phyloP scores from a whole-genome alignment of 2,329 filamentous ascomycete genomes.

The Sporothrix luriei region DNA sequence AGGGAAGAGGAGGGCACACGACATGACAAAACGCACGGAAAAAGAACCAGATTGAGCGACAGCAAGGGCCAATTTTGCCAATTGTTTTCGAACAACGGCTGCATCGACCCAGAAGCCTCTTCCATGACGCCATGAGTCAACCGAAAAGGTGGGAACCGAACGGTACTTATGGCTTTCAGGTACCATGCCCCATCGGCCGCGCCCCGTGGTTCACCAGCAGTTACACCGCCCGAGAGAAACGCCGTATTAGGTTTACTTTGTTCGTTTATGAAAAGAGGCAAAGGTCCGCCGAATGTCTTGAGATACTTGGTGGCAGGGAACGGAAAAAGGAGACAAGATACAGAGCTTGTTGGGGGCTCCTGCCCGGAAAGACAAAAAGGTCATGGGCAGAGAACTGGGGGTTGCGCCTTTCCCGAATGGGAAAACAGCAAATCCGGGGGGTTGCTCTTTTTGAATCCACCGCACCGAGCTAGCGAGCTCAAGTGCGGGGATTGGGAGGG shows the following conservation, averaged over 20 bases:
- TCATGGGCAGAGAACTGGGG: neutral
- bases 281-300: neutral
- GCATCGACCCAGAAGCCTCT: neutral
- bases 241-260: neutral
- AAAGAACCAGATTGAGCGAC: neutral
- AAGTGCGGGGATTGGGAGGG: conserved; percentile 5
- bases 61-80: neutral
- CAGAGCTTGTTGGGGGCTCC: neutral
- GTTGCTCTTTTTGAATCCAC: neutral
- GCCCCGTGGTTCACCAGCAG: neutral
- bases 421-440: conserved; percentile 26
- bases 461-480: neutral
- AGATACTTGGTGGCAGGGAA: neutral
- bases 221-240: neutral
- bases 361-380: neutral
- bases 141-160: neutral
- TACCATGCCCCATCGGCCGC: neutral
- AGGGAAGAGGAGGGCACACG: neutral
- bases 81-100: neutral
- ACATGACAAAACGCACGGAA: neutral
- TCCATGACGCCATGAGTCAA: neutral
- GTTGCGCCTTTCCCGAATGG: neutral
- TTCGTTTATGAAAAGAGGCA: neutral
- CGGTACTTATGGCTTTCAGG: neutral
- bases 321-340: neutral